Evolutionary conservation across 192 early-diverging fungal species (phyloP), one percentile per base, ranked within the genome.

Genomic region (Globomyces pollinis-pini): DNA sequence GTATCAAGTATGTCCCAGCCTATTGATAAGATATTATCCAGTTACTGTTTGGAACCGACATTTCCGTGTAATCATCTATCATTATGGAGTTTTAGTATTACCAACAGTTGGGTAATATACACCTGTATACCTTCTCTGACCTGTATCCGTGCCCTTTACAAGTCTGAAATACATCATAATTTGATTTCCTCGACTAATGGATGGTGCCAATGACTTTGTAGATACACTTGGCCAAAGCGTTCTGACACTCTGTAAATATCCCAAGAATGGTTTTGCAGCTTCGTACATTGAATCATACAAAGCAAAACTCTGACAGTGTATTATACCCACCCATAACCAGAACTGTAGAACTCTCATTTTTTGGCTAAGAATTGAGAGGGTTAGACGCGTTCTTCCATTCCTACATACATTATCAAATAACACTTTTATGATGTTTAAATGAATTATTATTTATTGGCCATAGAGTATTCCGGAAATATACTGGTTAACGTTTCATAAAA

Each of bases 101-200:
- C n/a, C n/a, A n/a, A 76, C 74, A 11, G 23, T 20, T 1, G 74
- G 74, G 62, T 66, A 76, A 61, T 72, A 76, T 16, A 67, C 45
- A 3, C 64, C 65, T 16, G 70, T 70, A 36, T 59, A 57, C 2
- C 16, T 16, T 44, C 16, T 57, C 11, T 28, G 29, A 2, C 16
- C 15, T 39, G 16, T 33, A 1, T 26, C 15, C 8, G 15, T 32
- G 2, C 31, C 50, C 2, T 33, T 51, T 20, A 23, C 16, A 33
- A 26, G 33, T 51, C 50, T 4, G 3, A 51, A 20, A 23, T 51
- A 51, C 3, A 51, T 3, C 31, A 51, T n/a, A n/a, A 30, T 23
- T 33, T 23, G 30, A 7, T 51, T 31, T 6, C 50, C 50, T 51
- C 24, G 30, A 4, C 16, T 23, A 3, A 51, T 51, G 3, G 50